Base-by-base conservation (phyloP, 2,329 filamentous ascomycete genomes). In the Lasiodiplodia theobromae region DNA sequence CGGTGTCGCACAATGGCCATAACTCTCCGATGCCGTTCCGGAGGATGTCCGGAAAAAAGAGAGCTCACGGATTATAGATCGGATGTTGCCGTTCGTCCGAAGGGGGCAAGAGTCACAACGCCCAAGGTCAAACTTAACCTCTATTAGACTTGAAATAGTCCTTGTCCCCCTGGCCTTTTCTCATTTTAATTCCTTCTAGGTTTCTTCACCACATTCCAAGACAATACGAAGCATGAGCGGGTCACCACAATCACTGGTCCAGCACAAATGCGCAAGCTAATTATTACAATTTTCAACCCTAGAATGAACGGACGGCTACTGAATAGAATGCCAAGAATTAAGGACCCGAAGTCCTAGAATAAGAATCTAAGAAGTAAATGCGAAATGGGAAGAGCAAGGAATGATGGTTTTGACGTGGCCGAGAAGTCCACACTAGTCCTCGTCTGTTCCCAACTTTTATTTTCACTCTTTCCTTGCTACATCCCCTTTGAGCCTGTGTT, bases 11-110 rank as follows among this genome's bases (percentile, higher is more conserved):
- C 12, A 14, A 16, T 6, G 40, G 23, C 23, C 23, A 37, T 2
- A 34, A 28, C 5, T 63, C 21, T n/a, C 47, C 12, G 10, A 11
- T 37, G 14, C 28, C 25, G 18, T 23, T 6, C 18, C 12, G 28
- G 31, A 28, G 23, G 25, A 31, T 37, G 28, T 16, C 12, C 25
- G 21, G 28, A 34, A 11, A 16, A 40, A 23, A 16, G 49, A 2
- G 23, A 23, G 58, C 58, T 49, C 11, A 49, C n/a, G 49, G 58
- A 31, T 23, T 25, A 51, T 23, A 63, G 58, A 40, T 49, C 10
- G 44, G 21, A 18, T 16, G 4, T 51, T 37, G 44, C 58, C 58
- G 7, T 63, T 63, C 58, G 58, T 21, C 58, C 44, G 58, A 51
- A n/a, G 21, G 34, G 4, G 10, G 8, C 16, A 63, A 4, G 7